Percentiles rank a stretch among this genome's conserved stretches.
Conservation (phyloP, 2,329 filamentous ascomycete genomes). For the Cadophora luteo-olivacea region DNA sequence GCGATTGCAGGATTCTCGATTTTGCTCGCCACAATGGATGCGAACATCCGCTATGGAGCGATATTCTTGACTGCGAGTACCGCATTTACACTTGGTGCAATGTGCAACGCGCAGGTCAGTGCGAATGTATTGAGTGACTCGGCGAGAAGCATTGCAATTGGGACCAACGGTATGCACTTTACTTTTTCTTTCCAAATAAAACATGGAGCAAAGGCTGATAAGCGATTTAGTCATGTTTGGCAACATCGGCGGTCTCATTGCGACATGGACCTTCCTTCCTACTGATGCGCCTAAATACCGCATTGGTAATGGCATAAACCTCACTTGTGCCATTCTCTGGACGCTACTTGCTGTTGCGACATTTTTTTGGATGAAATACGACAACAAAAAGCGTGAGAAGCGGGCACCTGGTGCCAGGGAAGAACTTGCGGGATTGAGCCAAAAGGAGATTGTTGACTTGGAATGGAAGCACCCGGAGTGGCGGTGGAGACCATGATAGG, state of each 20-base stretch:
- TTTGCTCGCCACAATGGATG: background rate
- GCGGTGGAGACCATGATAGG: background rate
- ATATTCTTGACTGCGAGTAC: background rate
- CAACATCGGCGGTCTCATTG: background rate
- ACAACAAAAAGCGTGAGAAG: background rate
- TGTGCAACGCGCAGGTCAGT: background rate
- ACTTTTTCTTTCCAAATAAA: background rate
- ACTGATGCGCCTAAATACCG: background rate
- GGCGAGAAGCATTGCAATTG: background rate
- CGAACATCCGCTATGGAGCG: background rate
- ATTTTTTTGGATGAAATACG: conserved; percentile 2
- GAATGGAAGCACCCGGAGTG: background rate
- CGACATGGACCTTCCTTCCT: background rate
- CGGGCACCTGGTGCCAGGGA: background rate
- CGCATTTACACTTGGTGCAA: background rate
- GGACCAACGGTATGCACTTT: background rate
- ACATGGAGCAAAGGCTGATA: background rate
- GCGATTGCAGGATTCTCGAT: background rate
- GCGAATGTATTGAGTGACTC: background rate
- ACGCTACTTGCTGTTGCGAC: background rate
- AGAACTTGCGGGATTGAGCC: background rate
- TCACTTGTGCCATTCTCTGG: background rate
- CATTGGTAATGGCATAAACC: background rate
- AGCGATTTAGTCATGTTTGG: background rate
- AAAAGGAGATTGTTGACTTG: background rate